Conservation (phyloP, 2,329 filamentous ascomycete genomes). For the Colletotrichum sp. region DNA sequence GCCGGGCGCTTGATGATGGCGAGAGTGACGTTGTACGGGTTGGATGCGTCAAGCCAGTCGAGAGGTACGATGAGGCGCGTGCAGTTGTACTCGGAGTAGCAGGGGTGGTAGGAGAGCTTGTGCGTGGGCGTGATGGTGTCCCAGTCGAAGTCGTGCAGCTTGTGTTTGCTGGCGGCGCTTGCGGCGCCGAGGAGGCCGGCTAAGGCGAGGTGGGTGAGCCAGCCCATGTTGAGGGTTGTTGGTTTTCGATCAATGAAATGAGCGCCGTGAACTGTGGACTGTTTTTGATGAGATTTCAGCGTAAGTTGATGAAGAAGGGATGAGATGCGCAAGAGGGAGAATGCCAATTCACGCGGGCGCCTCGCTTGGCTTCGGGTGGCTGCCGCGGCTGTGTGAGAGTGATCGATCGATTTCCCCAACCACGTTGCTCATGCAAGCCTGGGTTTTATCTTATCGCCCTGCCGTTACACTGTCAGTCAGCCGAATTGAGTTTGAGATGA, state of each 20-base stretch:
- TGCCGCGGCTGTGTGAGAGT: background rate
- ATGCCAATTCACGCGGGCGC: background rate
- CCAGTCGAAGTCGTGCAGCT: slow-evolving; percentile 38
- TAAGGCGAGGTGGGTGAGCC: background rate
- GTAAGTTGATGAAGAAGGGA: background rate
- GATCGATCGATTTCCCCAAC: background rate
- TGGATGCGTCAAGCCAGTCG: slow-evolving; percentile 38
- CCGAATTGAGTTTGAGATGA: background rate
- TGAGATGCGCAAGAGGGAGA: background rate
- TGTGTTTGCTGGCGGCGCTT: background rate
- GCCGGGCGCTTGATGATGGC: slow-evolving; percentile 48
- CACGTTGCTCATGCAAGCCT: background rate
- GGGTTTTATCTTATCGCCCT: background rate
- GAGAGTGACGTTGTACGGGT: slow-evolving; percentile 37
- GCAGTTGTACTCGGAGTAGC: slow-evolving; percentile 43
- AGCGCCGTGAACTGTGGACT: background rate
- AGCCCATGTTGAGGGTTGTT: background rate
- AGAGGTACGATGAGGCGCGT: slow-evolving; percentile 48
- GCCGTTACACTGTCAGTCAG: background rate
- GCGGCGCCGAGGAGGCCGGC: background rate
- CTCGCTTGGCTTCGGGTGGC: background rate
- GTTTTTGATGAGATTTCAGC: background rate
- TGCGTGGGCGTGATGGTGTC: slow-evolving; percentile 34
- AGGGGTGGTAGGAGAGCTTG: slow-evolving; percentile 42
- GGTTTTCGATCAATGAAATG: background rate